Evolutionary conservation across 192 early-diverging fungal genomes (phyloP).

Genomic region (Coemansia sp.): DNA sequence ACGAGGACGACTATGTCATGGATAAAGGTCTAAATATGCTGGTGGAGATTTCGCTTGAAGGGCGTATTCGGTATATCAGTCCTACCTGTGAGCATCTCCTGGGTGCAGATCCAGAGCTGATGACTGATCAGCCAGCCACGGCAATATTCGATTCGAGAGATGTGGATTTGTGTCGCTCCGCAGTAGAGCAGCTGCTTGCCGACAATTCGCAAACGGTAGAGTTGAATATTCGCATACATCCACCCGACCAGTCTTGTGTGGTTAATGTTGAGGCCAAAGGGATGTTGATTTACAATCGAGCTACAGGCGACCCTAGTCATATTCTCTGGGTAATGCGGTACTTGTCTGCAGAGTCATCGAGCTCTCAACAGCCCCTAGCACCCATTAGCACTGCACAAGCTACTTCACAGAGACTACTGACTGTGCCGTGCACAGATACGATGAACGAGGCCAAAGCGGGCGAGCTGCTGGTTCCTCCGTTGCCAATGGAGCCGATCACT

Average conservation of each 20-base stretch:
- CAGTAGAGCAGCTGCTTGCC: slow-evolving; percentile 37
- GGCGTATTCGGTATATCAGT: slow-evolving; percentile 45
- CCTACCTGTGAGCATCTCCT: slow-evolving; percentile 32
- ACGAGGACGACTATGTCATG: neutral
- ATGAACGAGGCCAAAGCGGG: neutral
- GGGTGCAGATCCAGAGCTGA: slow-evolving; percentile 17
- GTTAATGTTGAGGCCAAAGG: slow-evolving; percentile 40
- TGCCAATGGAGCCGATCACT: slow-evolving; percentile 27
- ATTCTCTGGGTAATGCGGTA: slow-evolving; percentile 47
- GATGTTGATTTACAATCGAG: slow-evolving; percentile 36
- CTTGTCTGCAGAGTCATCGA: neutral
- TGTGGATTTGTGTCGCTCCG: slow-evolving; percentile 24
- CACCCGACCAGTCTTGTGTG: slow-evolving; percentile 9
- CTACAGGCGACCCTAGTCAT: slow-evolving; percentile 34
- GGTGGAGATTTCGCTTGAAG: slow-evolving; percentile 33
- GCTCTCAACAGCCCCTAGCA: neutral
- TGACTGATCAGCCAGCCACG: slow-evolving; percentile 31
- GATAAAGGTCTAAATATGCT: slow-evolving; percentile 45
- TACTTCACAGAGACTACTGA: neutral
- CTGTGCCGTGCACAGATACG: neutral
- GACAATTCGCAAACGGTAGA: slow-evolving; percentile 45
- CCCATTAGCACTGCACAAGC: neutral
- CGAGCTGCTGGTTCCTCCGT: neutral
- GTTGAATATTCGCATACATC: slow-evolving; percentile 19
- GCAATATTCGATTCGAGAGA: slow-evolving; percentile 25